Conservation (phyloP, 257 asterid genomes). For the Nyctanthes arbortristis region DNA sequence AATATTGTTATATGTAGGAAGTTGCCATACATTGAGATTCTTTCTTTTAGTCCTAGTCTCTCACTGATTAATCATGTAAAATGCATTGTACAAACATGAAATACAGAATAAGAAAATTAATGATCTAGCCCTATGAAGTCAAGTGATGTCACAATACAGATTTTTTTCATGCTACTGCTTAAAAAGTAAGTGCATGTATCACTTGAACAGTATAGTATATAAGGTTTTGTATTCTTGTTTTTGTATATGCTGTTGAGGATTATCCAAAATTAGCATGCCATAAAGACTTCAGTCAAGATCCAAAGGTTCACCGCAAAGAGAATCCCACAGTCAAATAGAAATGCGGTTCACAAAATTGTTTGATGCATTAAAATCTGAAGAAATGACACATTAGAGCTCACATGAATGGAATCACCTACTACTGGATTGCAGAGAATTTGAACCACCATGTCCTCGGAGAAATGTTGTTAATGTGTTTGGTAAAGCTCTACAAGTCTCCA, state of each 20-base stretch:
- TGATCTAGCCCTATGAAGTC: neutral
- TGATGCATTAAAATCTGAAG: neutral
- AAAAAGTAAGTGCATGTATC: neutral
- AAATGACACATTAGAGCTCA: neutral
- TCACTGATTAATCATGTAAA: neutral
- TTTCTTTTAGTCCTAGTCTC: neutral
- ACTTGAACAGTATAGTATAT: too few species aligned
- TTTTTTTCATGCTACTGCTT: neutral
- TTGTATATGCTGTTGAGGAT: neutral
- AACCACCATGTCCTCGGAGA: neutral
- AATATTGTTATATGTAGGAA: neutral
- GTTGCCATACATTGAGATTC: neutral
- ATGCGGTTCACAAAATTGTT: conserved; percentile 31
- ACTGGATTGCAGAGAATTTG: neutral
- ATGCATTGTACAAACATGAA: conserved; percentile 6
- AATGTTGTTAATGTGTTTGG: neutral
- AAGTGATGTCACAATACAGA: neutral
- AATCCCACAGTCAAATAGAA: conserved; percentile 56
- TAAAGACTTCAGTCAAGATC: conserved; percentile 25
- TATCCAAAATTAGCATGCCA: neutral
- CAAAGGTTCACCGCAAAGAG: conserved; percentile 42
- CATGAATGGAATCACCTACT: neutral
- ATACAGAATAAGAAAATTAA: neutral
- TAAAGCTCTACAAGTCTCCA: conserved; percentile 39
- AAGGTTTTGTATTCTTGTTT: too few species aligned